Percentiles rank a stretch among this genome's conserved stretches.
phyloP scores from a whole-genome alignment of 2,329 filamentous ascomycete genomes.

The Microdochium trichocladiopsis region DNA sequence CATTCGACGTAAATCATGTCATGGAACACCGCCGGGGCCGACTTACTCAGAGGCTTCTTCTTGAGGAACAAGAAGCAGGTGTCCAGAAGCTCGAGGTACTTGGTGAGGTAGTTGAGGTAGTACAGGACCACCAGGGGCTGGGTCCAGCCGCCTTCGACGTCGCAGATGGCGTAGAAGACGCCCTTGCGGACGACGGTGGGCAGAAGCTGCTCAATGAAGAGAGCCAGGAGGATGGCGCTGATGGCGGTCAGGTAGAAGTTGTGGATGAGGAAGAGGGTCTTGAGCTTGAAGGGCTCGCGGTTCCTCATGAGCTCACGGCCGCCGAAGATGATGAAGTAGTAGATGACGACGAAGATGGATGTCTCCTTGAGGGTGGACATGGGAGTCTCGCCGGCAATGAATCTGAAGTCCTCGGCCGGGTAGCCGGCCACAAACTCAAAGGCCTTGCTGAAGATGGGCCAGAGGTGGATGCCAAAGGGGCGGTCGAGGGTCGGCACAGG shows the following conservation, averaged over 20 bases:
- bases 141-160: constrained; percentile 80
- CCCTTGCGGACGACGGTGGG: constrained; percentile 75
- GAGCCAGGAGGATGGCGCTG: constrained; percentile 69
- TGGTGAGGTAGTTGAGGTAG: constrained; percentile 98
- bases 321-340: constrained; percentile 91
- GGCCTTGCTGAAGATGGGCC: constrained; percentile 89
- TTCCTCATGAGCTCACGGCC: constrained; percentile 90
- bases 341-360: constrained; percentile 71
- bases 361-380: constrained; percentile 87
- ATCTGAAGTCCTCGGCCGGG: constrained; percentile 78
- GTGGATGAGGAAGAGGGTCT: constrained; percentile 86
- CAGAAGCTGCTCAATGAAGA: constrained; percentile 88
- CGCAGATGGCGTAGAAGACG: constrained; percentile 84
- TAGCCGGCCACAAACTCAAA: constrained; percentile 75
- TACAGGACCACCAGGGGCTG: constrained; percentile 89
- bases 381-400: constrained; percentile 73
- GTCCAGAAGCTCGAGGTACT: constrained; percentile 92
- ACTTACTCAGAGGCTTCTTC: constrained; percentile 91
- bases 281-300: constrained; percentile 78
- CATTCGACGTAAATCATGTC: background rate
- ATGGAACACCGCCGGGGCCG: background rate
- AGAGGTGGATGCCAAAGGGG: constrained; percentile 85
- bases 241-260: constrained; percentile 90
- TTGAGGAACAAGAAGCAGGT: constrained; percentile 97
- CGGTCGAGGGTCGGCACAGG: constrained; percentile 78